phyloP scores from a whole-genome alignment of 805 yeast genomes.

The Wickerhamiella hasegawae region DNA sequence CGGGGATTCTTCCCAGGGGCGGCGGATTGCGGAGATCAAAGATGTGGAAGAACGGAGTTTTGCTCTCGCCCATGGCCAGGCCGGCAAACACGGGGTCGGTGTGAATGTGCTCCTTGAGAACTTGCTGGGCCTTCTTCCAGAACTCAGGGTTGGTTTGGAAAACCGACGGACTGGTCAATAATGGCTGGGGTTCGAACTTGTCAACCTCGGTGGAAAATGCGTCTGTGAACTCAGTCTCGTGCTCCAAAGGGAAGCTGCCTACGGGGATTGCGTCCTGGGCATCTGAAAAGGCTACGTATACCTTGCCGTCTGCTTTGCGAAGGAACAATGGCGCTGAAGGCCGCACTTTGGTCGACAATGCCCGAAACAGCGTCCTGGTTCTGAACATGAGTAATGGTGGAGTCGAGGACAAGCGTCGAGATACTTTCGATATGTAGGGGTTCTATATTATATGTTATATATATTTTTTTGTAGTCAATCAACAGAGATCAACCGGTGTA shows the following conservation, averaged over 20 bases:
- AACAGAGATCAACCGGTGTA: constrained; percentile 27
- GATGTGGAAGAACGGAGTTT: constrained; percentile 45
- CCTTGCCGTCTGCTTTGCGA: constrained; percentile 2
- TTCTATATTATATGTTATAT: no score
- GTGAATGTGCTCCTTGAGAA: constrained; percentile 16
- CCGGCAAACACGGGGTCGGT: constrained; percentile 16
- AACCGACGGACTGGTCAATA: constrained; percentile 8
- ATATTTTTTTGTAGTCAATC: no score
- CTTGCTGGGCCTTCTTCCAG: constrained; percentile 11
- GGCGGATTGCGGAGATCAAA: constrained; percentile 56
- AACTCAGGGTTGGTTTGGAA: constrained; percentile 15
- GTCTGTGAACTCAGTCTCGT: constrained; percentile 6
- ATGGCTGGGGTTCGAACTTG: constrained; percentile 10
- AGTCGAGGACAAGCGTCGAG: no score
- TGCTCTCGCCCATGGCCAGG: constrained; percentile 23
- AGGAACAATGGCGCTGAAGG: constrained; percentile 6
- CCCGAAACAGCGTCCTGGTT: no score
- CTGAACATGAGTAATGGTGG: no score
- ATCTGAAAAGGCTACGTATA: constrained; percentile 11
- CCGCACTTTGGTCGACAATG: no score
- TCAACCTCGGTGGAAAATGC: constrained; percentile 10
- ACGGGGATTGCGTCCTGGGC: constrained; percentile 13
- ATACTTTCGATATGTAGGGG: no score
- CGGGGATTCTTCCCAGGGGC: constrained; percentile 48
- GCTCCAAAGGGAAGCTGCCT: constrained; percentile 13